These are phyloP conservation scores for Lecanicillium sp. DNA, from an alignment of 2,329 filamentous ascomycete species.

Conservation along the genomic window DNA sequence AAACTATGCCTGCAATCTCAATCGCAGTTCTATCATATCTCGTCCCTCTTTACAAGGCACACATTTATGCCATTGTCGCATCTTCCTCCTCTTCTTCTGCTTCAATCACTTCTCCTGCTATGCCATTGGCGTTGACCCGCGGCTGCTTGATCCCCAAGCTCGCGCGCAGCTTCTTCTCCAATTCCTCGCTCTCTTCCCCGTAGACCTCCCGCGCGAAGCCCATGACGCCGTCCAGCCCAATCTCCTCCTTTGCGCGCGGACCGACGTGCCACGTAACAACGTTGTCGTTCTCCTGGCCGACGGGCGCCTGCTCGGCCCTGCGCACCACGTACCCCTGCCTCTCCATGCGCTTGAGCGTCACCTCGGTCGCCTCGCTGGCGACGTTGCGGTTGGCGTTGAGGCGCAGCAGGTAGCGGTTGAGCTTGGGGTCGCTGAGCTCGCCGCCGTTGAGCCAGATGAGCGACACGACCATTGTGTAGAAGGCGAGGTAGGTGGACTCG, in stretches of 20 bases:
- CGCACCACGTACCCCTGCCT: constrained; percentile 79
- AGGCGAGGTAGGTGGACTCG: constrained; percentile 73
- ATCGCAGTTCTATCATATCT: not conserved
- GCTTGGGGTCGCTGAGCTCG: constrained; percentile 67
- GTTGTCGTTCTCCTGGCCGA: constrained; percentile 60
- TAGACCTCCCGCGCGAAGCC: constrained; percentile 61
- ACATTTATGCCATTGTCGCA: constrained; percentile 10
- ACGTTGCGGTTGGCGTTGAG: constrained; percentile 72
- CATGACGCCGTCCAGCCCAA: constrained; percentile 69
- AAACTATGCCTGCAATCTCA: not conserved
- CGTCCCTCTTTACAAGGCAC: not conserved
- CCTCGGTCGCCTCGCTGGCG: constrained; percentile 68
- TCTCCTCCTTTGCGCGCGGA: constrained; percentile 76
- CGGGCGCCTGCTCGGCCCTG: constrained; percentile 55
- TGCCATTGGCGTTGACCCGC: not conserved
- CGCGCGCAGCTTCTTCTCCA: constrained; percentile 53
- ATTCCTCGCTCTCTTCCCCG: constrained; percentile 45
- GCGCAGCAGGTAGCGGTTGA: constrained; percentile 67
- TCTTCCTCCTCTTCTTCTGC: constrained; percentile 19
- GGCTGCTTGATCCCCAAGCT: constrained; percentile 50
- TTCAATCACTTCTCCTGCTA: constrained; percentile 20
- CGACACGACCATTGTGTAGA: constrained; percentile 75
- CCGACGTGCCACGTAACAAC: constrained; percentile 78
- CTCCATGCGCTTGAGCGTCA: constrained; percentile 66
- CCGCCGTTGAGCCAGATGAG: constrained; percentile 72